Conservation (phyloP, 805 yeast genomes). For the Wickerhamomyces kurtzmanii region DNA sequence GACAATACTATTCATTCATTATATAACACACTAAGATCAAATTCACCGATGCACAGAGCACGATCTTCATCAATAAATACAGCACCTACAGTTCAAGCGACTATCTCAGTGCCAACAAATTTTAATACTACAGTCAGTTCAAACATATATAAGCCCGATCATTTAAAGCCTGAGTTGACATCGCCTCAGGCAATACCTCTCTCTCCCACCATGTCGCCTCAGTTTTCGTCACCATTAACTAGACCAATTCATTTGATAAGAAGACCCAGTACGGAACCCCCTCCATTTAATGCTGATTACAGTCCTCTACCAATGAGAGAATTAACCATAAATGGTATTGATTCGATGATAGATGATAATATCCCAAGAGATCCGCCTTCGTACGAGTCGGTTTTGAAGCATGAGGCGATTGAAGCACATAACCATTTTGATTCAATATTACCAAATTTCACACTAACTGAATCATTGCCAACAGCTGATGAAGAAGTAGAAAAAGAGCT, state of each 20-base stretch:
- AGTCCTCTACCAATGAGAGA: constrained; percentile 22
- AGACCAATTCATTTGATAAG: constrained; percentile 47
- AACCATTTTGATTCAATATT: neutral
- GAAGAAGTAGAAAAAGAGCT: constrained; percentile 9
- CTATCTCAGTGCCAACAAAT: constrained; percentile 11
- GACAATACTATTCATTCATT: constrained; percentile 19
- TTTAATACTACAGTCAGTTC: constrained; percentile 26
- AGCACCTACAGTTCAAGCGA: constrained; percentile 26
- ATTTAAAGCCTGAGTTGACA: constrained; percentile 31
- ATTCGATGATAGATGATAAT: constrained; percentile 1
- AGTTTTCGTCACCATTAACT: constrained; percentile 27
- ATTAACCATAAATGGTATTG: constrained; percentile 1
- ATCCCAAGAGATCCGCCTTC: constrained; percentile 24
- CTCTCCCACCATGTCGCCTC: constrained; percentile 38
- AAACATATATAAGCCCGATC: constrained; percentile 46
- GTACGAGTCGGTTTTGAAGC: constrained; percentile 19
- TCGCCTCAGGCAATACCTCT: constrained; percentile 62
- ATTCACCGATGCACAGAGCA: neutral
- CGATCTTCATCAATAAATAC: constrained; percentile 5
- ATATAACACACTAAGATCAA: constrained; percentile 7
- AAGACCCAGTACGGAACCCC: constrained; percentile 51
- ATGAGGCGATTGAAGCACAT: constrained; percentile 2
- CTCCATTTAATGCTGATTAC: constrained; percentile 43
- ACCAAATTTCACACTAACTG: constrained; percentile 3
- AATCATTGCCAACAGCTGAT: constrained; percentile 1